Conservation (phyloP, 2,329 filamentous ascomycete genomes). For the Fusarium sp. region DNA sequence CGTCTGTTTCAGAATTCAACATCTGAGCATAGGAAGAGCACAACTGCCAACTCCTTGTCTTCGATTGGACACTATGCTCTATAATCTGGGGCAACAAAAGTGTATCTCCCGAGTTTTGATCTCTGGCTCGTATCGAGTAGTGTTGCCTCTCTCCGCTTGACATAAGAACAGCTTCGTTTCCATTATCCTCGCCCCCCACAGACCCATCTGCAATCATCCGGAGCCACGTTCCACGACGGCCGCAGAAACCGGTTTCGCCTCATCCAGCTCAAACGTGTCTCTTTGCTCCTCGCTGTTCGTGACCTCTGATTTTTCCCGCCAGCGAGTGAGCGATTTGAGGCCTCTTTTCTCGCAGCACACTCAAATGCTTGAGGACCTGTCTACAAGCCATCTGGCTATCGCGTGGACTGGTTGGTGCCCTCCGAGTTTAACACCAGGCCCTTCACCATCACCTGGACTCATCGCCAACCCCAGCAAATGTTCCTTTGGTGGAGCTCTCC, state of each 20-base stretch:
- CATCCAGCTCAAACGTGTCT: conserved; percentile 22
- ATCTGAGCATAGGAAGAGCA: not conserved
- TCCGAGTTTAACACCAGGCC: conserved; percentile 7
- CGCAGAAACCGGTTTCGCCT: conserved; percentile 43
- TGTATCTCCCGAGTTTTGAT: not conserved
- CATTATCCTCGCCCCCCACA: conserved; percentile 25
- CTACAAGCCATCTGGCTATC: no score
- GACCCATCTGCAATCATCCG: conserved; percentile 43
- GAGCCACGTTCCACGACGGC: conserved; percentile 40
- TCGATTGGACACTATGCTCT: conserved; percentile 4
- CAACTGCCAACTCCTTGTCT: not conserved
- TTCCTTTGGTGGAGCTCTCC: conserved; percentile 41
- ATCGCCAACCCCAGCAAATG: conserved; percentile 18
- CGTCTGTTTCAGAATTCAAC: not conserved
- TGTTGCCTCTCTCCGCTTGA: conserved; percentile 20
- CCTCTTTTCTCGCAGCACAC: not conserved
- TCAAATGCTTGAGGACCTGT: no score
- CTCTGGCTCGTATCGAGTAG: not conserved
- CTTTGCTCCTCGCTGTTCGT: not conserved
- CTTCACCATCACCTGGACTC: conserved; percentile 26
- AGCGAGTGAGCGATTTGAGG: not conserved
- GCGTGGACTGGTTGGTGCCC: not conserved
- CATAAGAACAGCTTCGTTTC: conserved; percentile 30
- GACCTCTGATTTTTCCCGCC: not conserved
- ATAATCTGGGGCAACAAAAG: not conserved